These are phyloP conservation scores for Benincasa hispida DNA, from an alignment of 306 rosid genomes.

Conservation along the genomic window DNA sequence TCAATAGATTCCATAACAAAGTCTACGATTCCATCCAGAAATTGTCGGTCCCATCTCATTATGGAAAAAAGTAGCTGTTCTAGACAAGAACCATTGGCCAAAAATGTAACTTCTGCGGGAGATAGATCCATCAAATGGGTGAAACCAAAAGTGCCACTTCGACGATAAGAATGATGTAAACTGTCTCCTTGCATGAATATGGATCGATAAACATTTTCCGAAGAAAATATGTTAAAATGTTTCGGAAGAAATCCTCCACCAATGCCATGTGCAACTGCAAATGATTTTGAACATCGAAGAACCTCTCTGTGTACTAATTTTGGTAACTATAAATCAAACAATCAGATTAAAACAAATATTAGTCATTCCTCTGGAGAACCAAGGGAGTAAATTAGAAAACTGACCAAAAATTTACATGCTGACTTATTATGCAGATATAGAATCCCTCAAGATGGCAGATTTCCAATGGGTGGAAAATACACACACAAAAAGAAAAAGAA, in stretches of 20 bases:
- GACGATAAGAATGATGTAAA: conserved; percentile 15
- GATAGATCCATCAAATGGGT: conserved; percentile 71
- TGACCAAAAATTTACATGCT: neutral
- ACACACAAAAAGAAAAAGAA: neutral
- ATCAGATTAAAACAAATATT: neutral
- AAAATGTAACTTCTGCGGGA: conserved; percentile 73
- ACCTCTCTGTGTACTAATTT: conserved; percentile 60
- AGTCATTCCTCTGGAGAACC: neutral
- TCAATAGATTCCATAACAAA: conserved; percentile 34
- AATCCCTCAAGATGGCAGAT: neutral
- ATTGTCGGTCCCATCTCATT: conserved; percentile 50
- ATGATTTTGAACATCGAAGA: conserved; percentile 37
- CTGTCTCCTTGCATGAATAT: conserved; percentile 33
- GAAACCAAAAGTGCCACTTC: conserved; percentile 76
- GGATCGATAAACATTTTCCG: conserved; percentile 57
- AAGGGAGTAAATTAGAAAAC: neutral
- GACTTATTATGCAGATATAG: neutral
- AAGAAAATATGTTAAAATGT: conserved; percentile 56
- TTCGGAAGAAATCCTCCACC: conserved; percentile 45
- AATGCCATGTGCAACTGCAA: conserved; percentile 40
- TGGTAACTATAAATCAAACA: conserved; percentile 46
- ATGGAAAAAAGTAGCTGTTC: conserved; percentile 70
- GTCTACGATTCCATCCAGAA: conserved; percentile 45
- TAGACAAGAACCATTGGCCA: conserved; percentile 63
- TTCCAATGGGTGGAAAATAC: neutral